These are phyloP conservation scores for Diaporthe amygdali DNA, from an alignment of 2,329 filamentous ascomycete species.

Conservation along the genomic window DNA sequence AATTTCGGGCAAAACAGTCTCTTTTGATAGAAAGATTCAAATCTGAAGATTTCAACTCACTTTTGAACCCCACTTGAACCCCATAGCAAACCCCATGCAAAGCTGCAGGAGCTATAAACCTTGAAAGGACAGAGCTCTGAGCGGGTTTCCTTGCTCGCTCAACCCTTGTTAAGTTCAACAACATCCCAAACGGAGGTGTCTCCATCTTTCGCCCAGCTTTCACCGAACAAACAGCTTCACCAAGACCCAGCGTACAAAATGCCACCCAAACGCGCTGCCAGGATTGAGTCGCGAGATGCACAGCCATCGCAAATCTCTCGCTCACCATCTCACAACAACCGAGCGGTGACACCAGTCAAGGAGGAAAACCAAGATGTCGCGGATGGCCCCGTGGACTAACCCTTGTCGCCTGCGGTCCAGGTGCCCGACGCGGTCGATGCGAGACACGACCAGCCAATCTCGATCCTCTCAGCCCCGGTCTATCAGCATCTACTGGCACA, in stretches of 20 bases:
- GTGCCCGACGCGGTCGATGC: not conserved
- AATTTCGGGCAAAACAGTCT: too few species aligned
- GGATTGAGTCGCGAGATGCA: not conserved
- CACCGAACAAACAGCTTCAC: not conserved
- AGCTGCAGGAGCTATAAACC: too few species aligned
- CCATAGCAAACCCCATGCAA: too few species aligned
- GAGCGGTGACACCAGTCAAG: not conserved
- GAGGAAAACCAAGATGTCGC: not conserved
- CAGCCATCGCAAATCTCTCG: not conserved
- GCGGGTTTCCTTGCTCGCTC: too few species aligned
- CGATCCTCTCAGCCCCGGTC: not conserved
- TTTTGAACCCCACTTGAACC: too few species aligned
- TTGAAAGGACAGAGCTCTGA: too few species aligned
- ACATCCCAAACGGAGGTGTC: too few species aligned
- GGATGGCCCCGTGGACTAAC: not conserved
- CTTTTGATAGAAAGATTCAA: too few species aligned
- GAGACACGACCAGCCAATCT: not conserved
- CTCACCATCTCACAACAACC: not conserved
- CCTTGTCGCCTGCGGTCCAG: not conserved
- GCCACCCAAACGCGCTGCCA: not conserved
- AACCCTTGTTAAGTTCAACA: too few species aligned
- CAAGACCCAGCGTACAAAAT: not conserved
- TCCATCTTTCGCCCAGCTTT: too few species aligned
- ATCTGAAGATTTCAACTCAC: too few species aligned
- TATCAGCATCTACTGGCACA: not conserved